Evolutionary conservation across 2,329 filamentous ascomycete genomes (phyloP), one percentile per base, ranked within the genome.

Genomic region (Apiospora saccharicola): DNA sequence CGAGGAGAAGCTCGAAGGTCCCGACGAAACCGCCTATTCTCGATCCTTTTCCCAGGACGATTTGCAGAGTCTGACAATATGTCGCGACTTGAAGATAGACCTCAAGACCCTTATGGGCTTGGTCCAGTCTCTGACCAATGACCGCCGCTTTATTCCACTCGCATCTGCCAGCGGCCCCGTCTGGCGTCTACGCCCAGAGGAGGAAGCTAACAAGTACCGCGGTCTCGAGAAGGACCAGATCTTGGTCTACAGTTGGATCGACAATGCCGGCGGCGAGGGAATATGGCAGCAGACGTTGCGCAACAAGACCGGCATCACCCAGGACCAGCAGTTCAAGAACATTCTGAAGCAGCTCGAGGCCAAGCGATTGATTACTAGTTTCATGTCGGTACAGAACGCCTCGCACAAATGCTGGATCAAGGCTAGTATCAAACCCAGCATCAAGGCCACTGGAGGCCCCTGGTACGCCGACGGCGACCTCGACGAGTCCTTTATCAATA

Each of bases 361-460:
- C 51, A 95, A 94, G 81, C 90, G 91, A 47, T 91, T 97, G 80
- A 95, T 99, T 81, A 93, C 93, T 78, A 91, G 92, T 72, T 95
- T 98, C 84, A 96, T 96, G 84, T 96, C 93, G 82, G 95, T 97
- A 83, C 95, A 97, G 84, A 92, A 93, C 79, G 94, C 94, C 41
- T 93, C 92, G 76, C 93, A 96, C 80, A 98, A 97, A 84, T 98
- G 97, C 89, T 99, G 96, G 87, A 97, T 99, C 88, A 92, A 98
- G 79, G 90, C 92, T 71, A 92, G 92, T 74, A 89, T 99, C 73
- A 90, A 91, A 14, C 96, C 96, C 0, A 94, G 92, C 71, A 95
- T 98, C 74, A 93, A 96, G 74, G 94, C 97, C 67, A 97, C 95
- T 0, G 96, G 96, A 68, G 96, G 96, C 1, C 93, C 94, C 12